Base-by-base conservation (phyloP, 169 alveolate species). In the Plasmodium reichenowi region DNA sequence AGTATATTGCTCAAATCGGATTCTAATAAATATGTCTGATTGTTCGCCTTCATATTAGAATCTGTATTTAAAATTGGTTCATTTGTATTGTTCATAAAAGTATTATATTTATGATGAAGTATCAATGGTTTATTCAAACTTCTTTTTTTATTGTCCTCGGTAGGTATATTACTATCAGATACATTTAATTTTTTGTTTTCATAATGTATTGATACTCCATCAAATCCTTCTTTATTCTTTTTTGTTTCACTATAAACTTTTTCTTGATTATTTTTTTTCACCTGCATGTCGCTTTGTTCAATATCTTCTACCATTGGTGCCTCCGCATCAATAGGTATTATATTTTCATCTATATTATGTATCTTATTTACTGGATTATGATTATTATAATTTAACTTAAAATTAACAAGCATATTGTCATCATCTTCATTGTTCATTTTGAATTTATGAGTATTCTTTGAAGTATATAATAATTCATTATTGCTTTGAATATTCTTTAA, bases 351-450 rank as follows among this genome's bases (percentile, higher is more conserved):
- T 24, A 20, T 13, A 7, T 32, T 15, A 26, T 45, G n/a, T n/a
- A 24, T n/a, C 26, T 43, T 24, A 38, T 24, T 8, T 6, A 64
- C 26, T 7, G 15, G 59, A 22, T 59, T 29, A 5, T 4, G 15
- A 2, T 64, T 29, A 29, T 38, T 38, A 24, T 9, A 10, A 52
- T 54, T 52, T 48, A 78, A 38, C n/a, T 47, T 26, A 47, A 78
- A 78, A n/a, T 56, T 78, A 12, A 32, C 71, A 71, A 64, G 67
- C 20, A 67, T 9, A 50, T 22, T 78, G 56, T 59, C 66, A 24
- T 78, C 50, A 12, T 78, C 26, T 7, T 78, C 32, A 13, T 48
- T 50, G 54, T 29, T n/a, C 20, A 54, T 17, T 5, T 43, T 54
- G 0, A 64, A 10, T 29, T 52, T 59, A 26, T 78, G 45, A 17